A percentile compares a stretch with the other conserved stretches of the same genome.
These are phyloP conservation scores for Calonectria pauciramosa DNA, from an alignment of 2,329 filamentous ascomycete genomes.

Conservation along the genomic window DNA sequence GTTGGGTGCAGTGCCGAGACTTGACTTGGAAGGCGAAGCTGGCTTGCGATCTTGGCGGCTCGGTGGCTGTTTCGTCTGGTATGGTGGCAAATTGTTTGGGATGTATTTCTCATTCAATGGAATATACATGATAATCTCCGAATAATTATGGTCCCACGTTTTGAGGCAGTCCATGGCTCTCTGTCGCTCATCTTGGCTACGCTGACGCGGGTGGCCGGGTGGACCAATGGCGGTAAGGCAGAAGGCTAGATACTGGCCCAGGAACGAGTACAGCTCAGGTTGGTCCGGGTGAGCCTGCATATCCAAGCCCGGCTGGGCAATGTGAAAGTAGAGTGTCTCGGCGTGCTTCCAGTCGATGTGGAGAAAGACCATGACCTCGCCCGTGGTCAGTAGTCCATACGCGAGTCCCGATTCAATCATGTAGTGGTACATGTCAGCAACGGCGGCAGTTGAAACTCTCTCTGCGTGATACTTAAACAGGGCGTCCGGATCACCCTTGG, in stretches of 20 bases:
- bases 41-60: neutral
- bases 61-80: neutral
- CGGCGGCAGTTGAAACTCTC: conserved; percentile 55
- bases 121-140: neutral
- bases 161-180: conserved; percentile 5
- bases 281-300: conserved; percentile 5
- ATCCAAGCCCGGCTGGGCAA: conserved; percentile 11
- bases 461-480: conserved; percentile 53
- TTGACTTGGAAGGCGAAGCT: neutral
- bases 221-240: conserved; percentile 21
- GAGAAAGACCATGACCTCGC: conserved; percentile 21
- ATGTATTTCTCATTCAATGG: neutral
- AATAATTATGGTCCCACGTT: conserved; percentile 16
- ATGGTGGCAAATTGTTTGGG: neutral
- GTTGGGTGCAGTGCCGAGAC: too few species aligned
- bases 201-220: neutral
- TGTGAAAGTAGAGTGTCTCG: conserved; percentile 14
- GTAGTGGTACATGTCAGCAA: conserved; percentile 64
- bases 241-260: conserved; percentile 25
- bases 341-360: conserved; percentile 26
- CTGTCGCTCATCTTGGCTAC: conserved; percentile 21
- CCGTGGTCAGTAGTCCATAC: conserved; percentile 54
- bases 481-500: conserved; percentile 43
- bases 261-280: conserved; percentile 5
- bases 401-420: conserved; percentile 62